Evolutionary conservation across 768 basidiomycete species (phyloP).

Genomic region (Tulasnella sp.): DNA sequence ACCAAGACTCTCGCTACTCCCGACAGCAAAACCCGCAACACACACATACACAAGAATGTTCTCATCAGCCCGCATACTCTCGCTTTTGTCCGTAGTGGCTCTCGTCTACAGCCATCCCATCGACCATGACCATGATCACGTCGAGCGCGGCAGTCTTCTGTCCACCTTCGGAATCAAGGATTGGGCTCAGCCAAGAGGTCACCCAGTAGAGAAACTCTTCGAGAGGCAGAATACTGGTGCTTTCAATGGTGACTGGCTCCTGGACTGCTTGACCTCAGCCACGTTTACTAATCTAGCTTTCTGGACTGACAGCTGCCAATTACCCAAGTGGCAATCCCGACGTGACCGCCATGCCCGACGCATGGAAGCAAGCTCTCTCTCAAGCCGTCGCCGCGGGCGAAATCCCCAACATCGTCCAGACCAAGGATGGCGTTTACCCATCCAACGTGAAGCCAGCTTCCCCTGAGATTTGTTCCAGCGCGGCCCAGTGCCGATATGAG

Average conservation of each 20-base stretch:
- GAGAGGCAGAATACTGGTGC: background rate
- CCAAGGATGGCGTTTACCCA: constrained; percentile 36
- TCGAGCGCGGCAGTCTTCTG: constrained; percentile 30
- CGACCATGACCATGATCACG: constrained; percentile 31
- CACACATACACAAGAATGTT: background rate
- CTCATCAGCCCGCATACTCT: background rate
- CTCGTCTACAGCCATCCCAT: constrained; percentile 29
- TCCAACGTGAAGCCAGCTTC: constrained; percentile 37
- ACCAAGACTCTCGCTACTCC: background rate
- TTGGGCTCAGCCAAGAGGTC: background rate
- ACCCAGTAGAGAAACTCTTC: constrained; percentile 8
- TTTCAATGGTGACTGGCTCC: background rate
- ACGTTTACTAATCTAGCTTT: background rate
- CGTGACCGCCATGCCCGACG: constrained; percentile 50
- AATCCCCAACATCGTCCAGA: constrained; percentile 63
- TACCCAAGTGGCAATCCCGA: constrained; percentile 40
- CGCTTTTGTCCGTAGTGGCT: background rate
- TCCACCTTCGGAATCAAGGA: background rate
- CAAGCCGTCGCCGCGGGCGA: constrained; percentile 61
- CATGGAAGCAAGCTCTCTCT: constrained; percentile 69
- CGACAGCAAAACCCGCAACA: no score
- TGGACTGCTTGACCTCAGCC: background rate
- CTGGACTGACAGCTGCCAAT: background rate
- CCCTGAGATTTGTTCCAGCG: constrained; percentile 67
- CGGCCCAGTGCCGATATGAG: constrained; percentile 57